Evolutionary conservation across 257 asterid species (phyloP).

Genomic region (Capsicum baccatum): DNA sequence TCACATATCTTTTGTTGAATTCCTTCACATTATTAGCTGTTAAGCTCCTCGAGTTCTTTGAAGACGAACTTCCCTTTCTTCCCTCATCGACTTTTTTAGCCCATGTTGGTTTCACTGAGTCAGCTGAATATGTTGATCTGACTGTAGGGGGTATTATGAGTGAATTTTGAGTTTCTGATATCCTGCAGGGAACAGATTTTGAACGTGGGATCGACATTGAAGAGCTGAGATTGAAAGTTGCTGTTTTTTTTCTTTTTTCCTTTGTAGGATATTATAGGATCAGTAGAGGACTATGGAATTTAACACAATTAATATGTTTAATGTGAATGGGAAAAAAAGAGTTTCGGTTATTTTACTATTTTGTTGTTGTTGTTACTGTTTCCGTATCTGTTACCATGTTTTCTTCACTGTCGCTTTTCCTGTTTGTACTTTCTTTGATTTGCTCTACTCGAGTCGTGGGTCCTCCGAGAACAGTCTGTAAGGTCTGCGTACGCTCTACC

Average conservation of each 20-base stretch:
- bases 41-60: conserved; percentile 40
- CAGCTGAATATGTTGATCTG: conserved; percentile 48
- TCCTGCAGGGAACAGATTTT: conserved; percentile 56
- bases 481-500: too few relatives aligned
- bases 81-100: conserved; percentile 41
- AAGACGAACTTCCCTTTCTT: conserved; percentile 34
- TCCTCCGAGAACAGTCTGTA: too few relatives aligned
- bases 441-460: too few relatives aligned
- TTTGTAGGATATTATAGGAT: neutral
- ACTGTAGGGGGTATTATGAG: conserved; percentile 34
- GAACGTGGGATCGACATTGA: conserved; percentile 58
- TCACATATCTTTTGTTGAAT: conserved; percentile 51
- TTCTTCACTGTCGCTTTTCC: too few relatives aligned
- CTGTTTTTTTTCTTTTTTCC: too few relatives aligned
- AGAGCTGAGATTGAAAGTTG: conserved; percentile 30
- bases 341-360: too few relatives aligned
- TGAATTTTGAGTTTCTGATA: conserved; percentile 37
- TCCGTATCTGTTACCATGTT: too few relatives aligned
- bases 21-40: conserved; percentile 47
- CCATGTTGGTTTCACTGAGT: conserved; percentile 52
- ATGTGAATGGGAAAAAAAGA: neutral
- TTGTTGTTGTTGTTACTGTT: too few relatives aligned
- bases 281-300: neutral
- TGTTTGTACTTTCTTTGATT: too few relatives aligned
- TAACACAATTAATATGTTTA: neutral